Evolutionary conservation across 2,329 filamentous ascomycete species (phyloP).

Genomic region (Aquanectria penicillioides): DNA sequence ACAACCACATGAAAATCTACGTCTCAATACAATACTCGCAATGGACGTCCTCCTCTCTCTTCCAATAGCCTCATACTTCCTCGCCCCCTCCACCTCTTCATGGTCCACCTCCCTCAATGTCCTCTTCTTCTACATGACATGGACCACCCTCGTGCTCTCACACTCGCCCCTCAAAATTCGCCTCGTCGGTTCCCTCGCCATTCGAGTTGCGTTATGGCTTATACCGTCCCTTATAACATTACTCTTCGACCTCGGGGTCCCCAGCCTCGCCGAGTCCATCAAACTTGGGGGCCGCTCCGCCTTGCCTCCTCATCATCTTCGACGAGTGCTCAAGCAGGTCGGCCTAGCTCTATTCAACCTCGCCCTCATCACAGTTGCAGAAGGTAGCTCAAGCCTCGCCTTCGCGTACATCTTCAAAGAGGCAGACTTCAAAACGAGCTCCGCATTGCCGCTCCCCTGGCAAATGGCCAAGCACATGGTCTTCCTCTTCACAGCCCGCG

Average conservation of each 20-base stretch:
- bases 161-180: constrained; percentile 81
- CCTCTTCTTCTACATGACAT: constrained; percentile 90
- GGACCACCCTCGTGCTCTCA: constrained; percentile 83
- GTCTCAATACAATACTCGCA: constrained; percentile 18
- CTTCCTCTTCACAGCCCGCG: constrained; percentile 56
- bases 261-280: constrained; percentile 73
- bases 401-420: constrained; percentile 47
- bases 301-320: constrained; percentile 57
- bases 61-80: constrained; percentile 75
- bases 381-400: constrained; percentile 53
- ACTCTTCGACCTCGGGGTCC: constrained; percentile 75
- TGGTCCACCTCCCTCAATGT: constrained; percentile 85
- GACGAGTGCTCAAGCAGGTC: constrained; percentile 48
- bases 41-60: constrained; percentile 78
- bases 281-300: constrained; percentile 71
- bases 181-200: constrained; percentile 72
- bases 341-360: constrained; percentile 59
- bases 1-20: constrained; percentile 9
- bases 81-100: constrained; percentile 69
- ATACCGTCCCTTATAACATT: constrained; percentile 78
- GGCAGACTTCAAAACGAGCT: constrained; percentile 59
- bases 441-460: constrained; percentile 63
- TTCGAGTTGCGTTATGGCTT: constrained; percentile 77
- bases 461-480: constrained; percentile 61
- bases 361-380: constrained; percentile 53